Percentiles rank a stretch among this genome's conserved stretches.
These are phyloP conservation scores for Selenicereus undatus DNA, from an alignment of 148 eudicot genomes.

Conservation along the genomic window DNA sequence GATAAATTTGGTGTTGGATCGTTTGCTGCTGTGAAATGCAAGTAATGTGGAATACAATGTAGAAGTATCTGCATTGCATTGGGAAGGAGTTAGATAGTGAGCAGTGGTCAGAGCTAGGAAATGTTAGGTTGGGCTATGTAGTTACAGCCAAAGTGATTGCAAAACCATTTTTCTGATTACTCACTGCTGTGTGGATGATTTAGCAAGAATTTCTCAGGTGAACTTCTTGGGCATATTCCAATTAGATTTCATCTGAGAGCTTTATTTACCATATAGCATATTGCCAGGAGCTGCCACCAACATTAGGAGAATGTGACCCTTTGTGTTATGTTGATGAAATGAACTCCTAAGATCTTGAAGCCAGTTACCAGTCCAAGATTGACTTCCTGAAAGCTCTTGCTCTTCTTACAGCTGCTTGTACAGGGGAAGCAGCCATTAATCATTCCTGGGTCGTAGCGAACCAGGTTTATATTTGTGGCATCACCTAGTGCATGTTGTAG, in stretches of 20 bases:
- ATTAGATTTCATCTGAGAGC: constrained; percentile 2
- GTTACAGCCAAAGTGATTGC: not conserved
- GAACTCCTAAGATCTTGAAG: constrained; percentile 63
- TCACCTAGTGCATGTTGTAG: constrained; percentile 7
- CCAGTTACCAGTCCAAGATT: constrained; percentile 69
- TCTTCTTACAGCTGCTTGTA: constrained; percentile 69
- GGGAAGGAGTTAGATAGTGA: no score
- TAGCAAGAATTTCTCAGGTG: not conserved
- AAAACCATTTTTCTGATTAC: not conserved
- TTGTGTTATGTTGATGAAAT: constrained; percentile 79
- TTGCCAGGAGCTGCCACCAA: constrained; percentile 44
- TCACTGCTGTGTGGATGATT: not conserved
- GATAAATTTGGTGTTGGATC: no score
- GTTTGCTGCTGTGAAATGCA: no score
- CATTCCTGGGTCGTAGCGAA: constrained; percentile 95
- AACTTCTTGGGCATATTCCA: not conserved
- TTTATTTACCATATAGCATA: constrained; percentile 7
- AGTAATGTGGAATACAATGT: no score
- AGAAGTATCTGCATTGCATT: no score
- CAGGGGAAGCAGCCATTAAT: constrained; percentile 74
- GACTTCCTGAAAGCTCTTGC: constrained; percentile 84
- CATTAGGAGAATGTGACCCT: constrained; percentile 79
- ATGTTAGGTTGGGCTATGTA: not conserved
- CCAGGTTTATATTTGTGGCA: constrained; percentile 49
- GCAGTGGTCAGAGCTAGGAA: no score